These are phyloP conservation scores for Corylus americana DNA, from an alignment of 306 rosid genomes.

Conservation along the genomic window DNA sequence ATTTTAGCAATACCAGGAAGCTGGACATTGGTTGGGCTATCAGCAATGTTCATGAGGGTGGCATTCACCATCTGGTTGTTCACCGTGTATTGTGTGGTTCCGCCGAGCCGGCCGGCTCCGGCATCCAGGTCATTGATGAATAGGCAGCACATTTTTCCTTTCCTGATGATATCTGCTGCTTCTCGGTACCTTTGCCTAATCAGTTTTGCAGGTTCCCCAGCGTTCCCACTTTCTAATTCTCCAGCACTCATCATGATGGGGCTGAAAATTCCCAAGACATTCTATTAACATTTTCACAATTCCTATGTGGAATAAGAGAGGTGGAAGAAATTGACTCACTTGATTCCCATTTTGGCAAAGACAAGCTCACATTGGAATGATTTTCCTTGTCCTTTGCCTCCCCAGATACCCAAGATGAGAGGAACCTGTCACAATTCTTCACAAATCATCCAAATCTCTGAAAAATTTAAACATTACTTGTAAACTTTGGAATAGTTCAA, in stretches of 20 bases:
- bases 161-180: constrained; percentile 68
- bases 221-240: constrained; percentile 92
- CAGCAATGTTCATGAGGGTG: constrained; percentile 83
- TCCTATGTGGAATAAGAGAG: not conserved
- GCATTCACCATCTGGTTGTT: constrained; percentile 88
- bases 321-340: constrained; percentile 43
- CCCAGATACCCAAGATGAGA: constrained; percentile 94
- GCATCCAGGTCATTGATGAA: constrained; percentile 84
- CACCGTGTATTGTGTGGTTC: constrained; percentile 77
- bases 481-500: not conserved
- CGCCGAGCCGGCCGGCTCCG: constrained; percentile 77
- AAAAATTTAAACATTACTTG: not conserved
- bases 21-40: constrained; percentile 72
- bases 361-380: constrained; percentile 94
- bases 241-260: constrained; percentile 96
- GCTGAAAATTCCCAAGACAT: constrained; percentile 29
- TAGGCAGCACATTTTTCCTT: constrained; percentile 82
- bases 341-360: constrained; percentile 92
- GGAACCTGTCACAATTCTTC: constrained; percentile 49
- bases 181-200: constrained; percentile 86
- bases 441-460: not conserved
- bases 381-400: constrained; percentile 95
- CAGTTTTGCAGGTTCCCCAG: constrained; percentile 91
- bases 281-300: not conserved
- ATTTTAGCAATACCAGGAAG: constrained; percentile 53